Conservation (phyloP, 176 grass and related monocot species). For the Cymbopogon citratus region DNA sequence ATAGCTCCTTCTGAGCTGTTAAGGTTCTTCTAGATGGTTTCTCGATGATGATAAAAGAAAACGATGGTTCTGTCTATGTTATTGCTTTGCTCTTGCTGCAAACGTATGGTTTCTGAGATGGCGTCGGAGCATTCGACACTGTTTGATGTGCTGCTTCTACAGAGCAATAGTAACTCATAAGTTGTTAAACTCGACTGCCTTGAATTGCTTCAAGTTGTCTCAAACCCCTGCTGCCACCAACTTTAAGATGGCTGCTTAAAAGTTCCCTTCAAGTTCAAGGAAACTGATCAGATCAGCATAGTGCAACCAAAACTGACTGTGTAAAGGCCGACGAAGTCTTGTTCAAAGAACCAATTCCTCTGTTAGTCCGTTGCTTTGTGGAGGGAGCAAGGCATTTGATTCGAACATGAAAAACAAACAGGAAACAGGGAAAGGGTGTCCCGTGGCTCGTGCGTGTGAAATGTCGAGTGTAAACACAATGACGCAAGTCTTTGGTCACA, state of each 20-base stretch:
- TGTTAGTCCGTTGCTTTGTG: neutral
- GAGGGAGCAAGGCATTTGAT: neutral
- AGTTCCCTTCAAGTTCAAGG: conserved; percentile 22
- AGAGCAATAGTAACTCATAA: neutral
- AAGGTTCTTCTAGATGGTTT: conserved; percentile 5
- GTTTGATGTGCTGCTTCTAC: neutral
- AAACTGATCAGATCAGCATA: conserved; percentile 1
- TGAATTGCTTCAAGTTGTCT: conserved; percentile 6
- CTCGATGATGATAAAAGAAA: neutral
- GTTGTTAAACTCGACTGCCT: neutral
- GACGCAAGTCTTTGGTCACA: neutral
- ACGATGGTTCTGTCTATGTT: neutral
- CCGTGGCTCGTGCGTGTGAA: neutral
- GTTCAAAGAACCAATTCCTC: too few relatives aligned
- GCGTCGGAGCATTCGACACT: neutral
- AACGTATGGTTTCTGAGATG: neutral
- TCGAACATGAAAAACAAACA: neutral
- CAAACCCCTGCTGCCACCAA: neutral
- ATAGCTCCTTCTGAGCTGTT: conserved; percentile 9
- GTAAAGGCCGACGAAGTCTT: neutral
- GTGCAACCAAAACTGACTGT: neutral
- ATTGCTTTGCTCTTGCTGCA: neutral
- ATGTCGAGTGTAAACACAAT: too few relatives aligned
- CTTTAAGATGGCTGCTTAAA: neutral
- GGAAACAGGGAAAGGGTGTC: neutral